Percentiles rank a stretch among this genome's conserved stretches.
Conservation (phyloP, 257 asterid species). For the Scutellaria galericulata region DNA sequence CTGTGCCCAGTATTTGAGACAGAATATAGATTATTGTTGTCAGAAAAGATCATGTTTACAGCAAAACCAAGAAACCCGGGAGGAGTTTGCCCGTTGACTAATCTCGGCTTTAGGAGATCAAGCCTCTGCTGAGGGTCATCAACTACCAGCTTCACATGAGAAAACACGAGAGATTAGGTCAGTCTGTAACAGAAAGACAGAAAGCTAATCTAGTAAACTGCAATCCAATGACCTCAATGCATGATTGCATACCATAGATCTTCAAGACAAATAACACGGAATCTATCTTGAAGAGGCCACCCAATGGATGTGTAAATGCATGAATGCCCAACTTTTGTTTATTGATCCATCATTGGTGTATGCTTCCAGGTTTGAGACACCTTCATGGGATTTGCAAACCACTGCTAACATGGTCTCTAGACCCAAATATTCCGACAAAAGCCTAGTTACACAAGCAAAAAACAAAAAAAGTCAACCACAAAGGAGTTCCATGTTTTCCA, state of each 20-base stretch:
- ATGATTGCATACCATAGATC: conserved; percentile 53
- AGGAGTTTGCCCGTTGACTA: conserved; percentile 65
- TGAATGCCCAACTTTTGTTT: conserved; percentile 57
- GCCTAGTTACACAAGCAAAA: conserved; percentile 49
- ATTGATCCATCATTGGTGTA: conserved; percentile 64
- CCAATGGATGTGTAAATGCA: conserved; percentile 62
- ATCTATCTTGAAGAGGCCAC: conserved; percentile 56
- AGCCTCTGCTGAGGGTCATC: conserved; percentile 85
- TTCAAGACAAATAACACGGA: conserved; percentile 69
- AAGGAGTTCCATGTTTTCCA: conserved; percentile 7
- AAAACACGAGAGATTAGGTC: conserved; percentile 14
- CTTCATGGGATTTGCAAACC: conserved; percentile 72
- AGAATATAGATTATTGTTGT: conserved; percentile 45
- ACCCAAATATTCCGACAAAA: conserved; percentile 79
- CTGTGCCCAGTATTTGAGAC: conserved; percentile 51
- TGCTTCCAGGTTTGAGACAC: conserved; percentile 65
- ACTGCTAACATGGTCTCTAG: conserved; percentile 75
- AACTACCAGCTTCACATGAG: conserved; percentile 48
- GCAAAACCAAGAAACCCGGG: conserved; percentile 94
- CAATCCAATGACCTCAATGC: conserved; percentile 23
- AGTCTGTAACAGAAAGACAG: neutral
- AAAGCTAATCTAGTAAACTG: conserved; percentile 28
- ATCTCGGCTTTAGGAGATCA: conserved; percentile 66
- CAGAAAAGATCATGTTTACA: conserved; percentile 79
- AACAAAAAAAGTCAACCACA: conserved; percentile 37